Conservation (phyloP, 2,329 filamentous ascomycete species). For the Plenodomus lindquistii region DNA sequence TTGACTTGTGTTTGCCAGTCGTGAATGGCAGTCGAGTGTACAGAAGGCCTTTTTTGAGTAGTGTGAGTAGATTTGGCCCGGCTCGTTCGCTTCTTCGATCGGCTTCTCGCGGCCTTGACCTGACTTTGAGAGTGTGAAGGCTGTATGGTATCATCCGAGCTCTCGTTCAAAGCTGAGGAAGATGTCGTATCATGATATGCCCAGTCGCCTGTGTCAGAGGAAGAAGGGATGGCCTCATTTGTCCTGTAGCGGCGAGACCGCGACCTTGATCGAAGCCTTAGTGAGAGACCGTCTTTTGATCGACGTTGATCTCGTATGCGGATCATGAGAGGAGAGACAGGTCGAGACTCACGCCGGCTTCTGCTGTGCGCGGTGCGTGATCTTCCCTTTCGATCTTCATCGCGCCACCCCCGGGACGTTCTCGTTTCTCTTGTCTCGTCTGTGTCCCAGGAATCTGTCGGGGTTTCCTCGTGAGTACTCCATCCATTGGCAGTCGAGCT, state of each 20-base stretch:
- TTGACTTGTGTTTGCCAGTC: not conserved
- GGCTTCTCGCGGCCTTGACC: not conserved
- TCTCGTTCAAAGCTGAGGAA: constrained; percentile 9
- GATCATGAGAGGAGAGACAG: not conserved
- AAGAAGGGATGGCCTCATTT: constrained; percentile 1
- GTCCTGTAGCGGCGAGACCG: not conserved
- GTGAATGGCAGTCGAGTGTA: not conserved
- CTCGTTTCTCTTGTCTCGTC: constrained; percentile 18
- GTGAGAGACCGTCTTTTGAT: not conserved
- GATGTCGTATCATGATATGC: constrained; percentile 4
- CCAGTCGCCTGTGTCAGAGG: constrained; percentile 12
- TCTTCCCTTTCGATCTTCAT: not conserved
- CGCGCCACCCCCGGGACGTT: constrained; percentile 1
- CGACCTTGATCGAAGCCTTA: constrained; percentile 6
- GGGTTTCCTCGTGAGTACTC: constrained; percentile 11
- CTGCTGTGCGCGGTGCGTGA: not conserved
- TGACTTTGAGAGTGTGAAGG: constrained; percentile 13
- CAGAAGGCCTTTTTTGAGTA: constrained; percentile 4
- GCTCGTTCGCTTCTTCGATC: constrained; percentile 1
- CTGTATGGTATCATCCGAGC: constrained; percentile 15
- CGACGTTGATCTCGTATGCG: not conserved
- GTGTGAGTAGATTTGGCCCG: constrained; percentile 1
- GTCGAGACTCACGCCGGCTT: not conserved
- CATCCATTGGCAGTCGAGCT: constrained; percentile 13
- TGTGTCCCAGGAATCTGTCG: constrained; percentile 23